Conservation (phyloP, 1,139 yeast genomes). For the Candida glucosophila region DNA sequence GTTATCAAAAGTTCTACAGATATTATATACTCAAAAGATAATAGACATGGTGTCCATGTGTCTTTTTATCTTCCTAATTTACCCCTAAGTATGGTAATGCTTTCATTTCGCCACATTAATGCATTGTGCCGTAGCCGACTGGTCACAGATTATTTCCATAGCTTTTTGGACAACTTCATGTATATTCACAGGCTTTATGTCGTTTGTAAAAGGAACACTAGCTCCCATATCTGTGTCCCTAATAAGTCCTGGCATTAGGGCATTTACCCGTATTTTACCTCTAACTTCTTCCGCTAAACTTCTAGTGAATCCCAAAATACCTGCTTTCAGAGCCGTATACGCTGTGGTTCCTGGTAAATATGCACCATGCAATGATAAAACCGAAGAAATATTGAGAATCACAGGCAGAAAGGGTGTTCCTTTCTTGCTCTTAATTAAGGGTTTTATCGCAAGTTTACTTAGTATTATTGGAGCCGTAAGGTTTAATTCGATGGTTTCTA, state of each 20-base stretch:
- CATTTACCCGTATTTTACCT: constrained; percentile 46
- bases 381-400: constrained; percentile 64
- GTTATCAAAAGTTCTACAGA: too few species aligned
- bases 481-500: constrained; percentile 48
- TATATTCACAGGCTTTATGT: too few species aligned
- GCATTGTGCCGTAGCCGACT: constrained; percentile 32
- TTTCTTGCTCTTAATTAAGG: constrained; percentile 35
- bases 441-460: constrained; percentile 33
- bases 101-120: constrained; percentile 8
- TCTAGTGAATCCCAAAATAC: constrained; percentile 57
- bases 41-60: too few species aligned
- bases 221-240: constrained; percentile 65
- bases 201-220: too few species aligned
- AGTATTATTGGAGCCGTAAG: constrained; percentile 58
- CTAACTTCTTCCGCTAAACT: constrained; percentile 58
- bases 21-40: too few species aligned
- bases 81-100: too few species aligned
- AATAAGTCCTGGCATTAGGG: constrained; percentile 68
- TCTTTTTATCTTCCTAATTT: too few species aligned
- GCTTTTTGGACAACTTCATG: constrained; percentile 21
- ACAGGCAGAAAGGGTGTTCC: constrained; percentile 16
- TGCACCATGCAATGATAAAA: constrained; percentile 41
- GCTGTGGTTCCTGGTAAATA: constrained; percentile 56
- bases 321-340: constrained; percentile 79
- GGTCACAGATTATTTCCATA: constrained; percentile 20